Conservation (phyloP, 208 protist species). For the Willaertia magna region DNA sequence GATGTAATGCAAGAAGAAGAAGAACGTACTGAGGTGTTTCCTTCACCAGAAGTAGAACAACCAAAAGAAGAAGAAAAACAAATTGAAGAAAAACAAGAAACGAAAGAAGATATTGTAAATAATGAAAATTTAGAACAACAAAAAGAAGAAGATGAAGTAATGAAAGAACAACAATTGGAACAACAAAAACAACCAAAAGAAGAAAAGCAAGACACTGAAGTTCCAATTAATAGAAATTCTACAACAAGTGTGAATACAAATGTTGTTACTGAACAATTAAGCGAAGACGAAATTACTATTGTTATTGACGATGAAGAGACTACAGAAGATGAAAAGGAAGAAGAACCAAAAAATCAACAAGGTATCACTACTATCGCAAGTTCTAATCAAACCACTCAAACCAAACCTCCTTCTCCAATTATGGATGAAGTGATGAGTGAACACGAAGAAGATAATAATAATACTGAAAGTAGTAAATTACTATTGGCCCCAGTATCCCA, state of each 20-base stretch:
- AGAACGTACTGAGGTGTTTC: neutral
- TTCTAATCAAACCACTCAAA: too few species aligned
- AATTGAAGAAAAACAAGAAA: neutral
- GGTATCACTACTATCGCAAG: too few species aligned
- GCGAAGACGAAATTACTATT: neutral
- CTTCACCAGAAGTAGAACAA: neutral
- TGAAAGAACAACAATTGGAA: neutral
- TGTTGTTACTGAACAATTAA: neutral
- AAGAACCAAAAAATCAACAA: too few species aligned
- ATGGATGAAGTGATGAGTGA: too few species aligned
- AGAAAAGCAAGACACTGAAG: too few species aligned
- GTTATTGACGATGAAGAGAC: neutral
- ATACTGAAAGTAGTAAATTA: too few species aligned
- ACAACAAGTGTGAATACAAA: too few species aligned
- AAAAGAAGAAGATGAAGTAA: neutral
- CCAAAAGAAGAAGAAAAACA: neutral
- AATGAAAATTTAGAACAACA: neutral
- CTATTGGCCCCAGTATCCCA: too few species aligned
- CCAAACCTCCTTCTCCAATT: too few species aligned
- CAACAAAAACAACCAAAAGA: neutral
- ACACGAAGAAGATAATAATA: too few species aligned
- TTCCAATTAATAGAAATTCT: too few species aligned
- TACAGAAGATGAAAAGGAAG: too few species aligned
- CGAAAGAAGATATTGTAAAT: neutral
- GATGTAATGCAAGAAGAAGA: neutral